Percentiles rank a stretch among this genome's conserved stretches.
These are phyloP conservation scores for Chaetomium cochliodes DNA, from an alignment of 495 filamentous ascomycete species.

Conservation along the genomic window DNA sequence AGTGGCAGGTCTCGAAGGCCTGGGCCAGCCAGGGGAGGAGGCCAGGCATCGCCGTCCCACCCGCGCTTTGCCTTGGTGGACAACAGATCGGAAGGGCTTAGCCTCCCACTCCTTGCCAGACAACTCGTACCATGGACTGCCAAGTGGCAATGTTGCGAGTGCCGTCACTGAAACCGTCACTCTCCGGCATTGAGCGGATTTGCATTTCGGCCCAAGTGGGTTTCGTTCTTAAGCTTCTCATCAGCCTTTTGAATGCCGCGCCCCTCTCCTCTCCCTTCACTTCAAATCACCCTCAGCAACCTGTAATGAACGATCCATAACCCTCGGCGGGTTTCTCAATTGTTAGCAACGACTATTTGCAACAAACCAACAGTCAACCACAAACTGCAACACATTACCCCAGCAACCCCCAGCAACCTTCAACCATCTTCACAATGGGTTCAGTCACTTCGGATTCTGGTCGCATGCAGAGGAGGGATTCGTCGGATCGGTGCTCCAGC, in stretches of 20 bases:
- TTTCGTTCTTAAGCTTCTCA: constrained; percentile 25
- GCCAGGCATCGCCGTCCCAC: constrained; percentile 31
- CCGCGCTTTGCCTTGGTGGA: constrained; percentile 25
- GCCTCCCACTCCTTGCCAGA: constrained; percentile 30
- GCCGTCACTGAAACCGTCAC: constrained; percentile 35
- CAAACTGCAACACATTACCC: neutral
- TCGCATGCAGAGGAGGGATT: constrained; percentile 40
- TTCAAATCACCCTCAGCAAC: constrained; percentile 20
- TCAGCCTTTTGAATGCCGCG: constrained; percentile 26
- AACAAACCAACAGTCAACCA: constrained; percentile 2
- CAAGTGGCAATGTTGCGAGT: constrained; percentile 44
- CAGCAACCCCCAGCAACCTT: constrained; percentile 18
- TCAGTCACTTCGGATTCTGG: constrained; percentile 30
- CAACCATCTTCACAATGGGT: constrained; percentile 31
- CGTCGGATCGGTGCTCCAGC: constrained; percentile 35
- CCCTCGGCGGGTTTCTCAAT: constrained; percentile 1
- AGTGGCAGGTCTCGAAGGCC: constrained; percentile 23
- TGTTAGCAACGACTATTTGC: constrained; percentile 1
- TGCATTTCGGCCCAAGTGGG: constrained; percentile 41
- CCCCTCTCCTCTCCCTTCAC: constrained; percentile 17
- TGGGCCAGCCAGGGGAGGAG: constrained; percentile 18
- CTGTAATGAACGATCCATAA: constrained; percentile 11
- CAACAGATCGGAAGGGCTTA: constrained; percentile 37
- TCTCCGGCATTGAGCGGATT: constrained; percentile 32
- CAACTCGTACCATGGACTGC: constrained; percentile 40